These are phyloP conservation scores for Paxillus involutus DNA, from an alignment of 768 basidiomycete species.

Conservation along the genomic window DNA sequence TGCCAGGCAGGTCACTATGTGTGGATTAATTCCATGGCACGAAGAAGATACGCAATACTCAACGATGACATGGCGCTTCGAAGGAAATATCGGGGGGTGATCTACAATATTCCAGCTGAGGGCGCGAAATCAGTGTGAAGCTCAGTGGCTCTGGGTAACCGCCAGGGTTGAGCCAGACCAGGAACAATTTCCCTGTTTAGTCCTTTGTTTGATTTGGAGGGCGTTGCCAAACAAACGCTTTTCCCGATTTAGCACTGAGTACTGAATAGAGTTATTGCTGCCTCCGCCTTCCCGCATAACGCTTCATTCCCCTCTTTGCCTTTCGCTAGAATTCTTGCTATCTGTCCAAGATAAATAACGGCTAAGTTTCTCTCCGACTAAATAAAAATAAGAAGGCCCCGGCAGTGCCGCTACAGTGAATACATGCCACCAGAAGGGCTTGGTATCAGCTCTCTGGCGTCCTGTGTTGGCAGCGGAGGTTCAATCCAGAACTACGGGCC, in stretches of 20 bases:
- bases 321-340: not conserved
- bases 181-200: not conserved
- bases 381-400: no score
- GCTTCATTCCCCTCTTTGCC: not conserved
- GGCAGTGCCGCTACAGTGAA: not conserved
- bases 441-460: no score
- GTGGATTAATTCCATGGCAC: slow-evolving; percentile 14
- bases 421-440: not conserved
- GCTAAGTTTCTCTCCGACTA: no score
- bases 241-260: not conserved
- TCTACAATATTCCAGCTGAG: not conserved
- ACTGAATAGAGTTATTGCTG: not conserved
- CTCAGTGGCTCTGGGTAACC: slow-evolving; percentile 2
- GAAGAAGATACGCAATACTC: slow-evolving; percentile 20
- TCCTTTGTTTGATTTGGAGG: slow-evolving; percentile 26
- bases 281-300: not conserved
- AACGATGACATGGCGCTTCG: slow-evolving; percentile 26
- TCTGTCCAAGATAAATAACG: not conserved
- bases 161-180: not conserved
- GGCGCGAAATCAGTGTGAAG: not conserved
- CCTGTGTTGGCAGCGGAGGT: not conserved
- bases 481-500: not conserved
- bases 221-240: slow-evolving; percentile 27
- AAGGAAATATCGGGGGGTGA: not conserved
- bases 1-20: slow-evolving; percentile 24